Evolutionary conservation across 257 asterid species (phyloP).

Genomic region (Solanum chaucha): DNA sequence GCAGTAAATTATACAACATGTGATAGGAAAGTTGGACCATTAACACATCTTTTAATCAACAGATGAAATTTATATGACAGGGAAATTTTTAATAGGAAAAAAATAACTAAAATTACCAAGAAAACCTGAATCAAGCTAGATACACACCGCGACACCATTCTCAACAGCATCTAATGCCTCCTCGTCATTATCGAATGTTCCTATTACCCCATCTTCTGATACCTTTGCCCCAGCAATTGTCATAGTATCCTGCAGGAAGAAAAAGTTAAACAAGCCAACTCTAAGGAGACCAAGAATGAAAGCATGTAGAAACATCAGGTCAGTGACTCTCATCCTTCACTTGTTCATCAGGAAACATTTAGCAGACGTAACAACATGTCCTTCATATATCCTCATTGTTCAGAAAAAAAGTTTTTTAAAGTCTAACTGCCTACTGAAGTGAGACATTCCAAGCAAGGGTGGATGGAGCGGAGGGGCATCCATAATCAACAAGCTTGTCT

Average conservation of each 20-base stretch:
- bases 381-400: background rate
- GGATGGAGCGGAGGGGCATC: background rate
- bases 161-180: conserved; percentile 62
- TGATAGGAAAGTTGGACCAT: background rate
- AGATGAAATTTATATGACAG: background rate
- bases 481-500: background rate
- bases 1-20: background rate
- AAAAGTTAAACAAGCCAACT: background rate
- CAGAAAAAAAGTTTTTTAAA: background rate
- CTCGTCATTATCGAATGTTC: conserved; percentile 29
- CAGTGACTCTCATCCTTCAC: background rate
- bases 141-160: conserved; percentile 60
- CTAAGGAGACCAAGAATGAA: background rate
- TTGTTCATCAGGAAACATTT: background rate
- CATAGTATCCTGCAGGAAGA: conserved; percentile 36
- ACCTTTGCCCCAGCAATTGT: conserved; percentile 19
- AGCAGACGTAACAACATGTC: background rate
- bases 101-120: background rate
- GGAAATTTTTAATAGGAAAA: background rate
- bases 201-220: conserved; percentile 19
- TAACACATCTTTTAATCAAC: background rate
- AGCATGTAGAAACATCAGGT: background rate
- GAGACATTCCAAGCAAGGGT: background rate
- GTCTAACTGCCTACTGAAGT: background rate
- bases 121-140: background rate